phyloP scores from a whole-genome alignment of 2,329 filamentous ascomycete species.

The Orbilia blumenaviensis region DNA sequence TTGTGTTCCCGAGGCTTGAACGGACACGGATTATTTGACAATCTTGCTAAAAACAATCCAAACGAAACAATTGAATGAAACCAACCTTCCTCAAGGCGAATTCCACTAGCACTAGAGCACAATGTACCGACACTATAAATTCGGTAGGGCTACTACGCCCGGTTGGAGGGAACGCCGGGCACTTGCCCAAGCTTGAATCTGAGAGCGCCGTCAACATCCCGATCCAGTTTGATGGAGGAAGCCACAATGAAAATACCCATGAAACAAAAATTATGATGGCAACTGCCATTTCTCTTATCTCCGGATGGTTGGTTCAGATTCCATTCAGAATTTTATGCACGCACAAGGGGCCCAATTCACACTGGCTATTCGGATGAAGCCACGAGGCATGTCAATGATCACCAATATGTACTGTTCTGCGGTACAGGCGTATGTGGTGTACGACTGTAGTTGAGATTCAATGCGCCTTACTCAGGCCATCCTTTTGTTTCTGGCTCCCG shows the following conservation, averaged over 20 bases:
- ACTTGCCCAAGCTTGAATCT: not conserved
- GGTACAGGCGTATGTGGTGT: slow-evolving; percentile 16
- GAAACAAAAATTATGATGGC: slow-evolving; percentile 4
- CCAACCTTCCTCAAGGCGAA: not conserved
- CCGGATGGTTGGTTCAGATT: slow-evolving; percentile 24
- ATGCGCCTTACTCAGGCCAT: slow-evolving; percentile 17
- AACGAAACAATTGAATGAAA: not conserved
- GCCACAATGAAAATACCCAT: slow-evolving; percentile 5
- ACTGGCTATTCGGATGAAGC: slow-evolving; percentile 29
- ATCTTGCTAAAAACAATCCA: not conserved
- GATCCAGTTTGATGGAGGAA: slow-evolving; percentile 5
- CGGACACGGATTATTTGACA: not conserved
- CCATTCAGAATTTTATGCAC: slow-evolving; percentile 42
- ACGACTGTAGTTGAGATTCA: not conserved
- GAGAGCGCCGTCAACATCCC: slow-evolving; percentile 3
- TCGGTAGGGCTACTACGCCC: not conserved
- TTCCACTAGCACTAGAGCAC: not conserved
- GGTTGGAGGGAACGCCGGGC: not conserved
- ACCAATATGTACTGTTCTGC: slow-evolving; percentile 12
- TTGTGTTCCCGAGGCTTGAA: slow-evolving; percentile 14
- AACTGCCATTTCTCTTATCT: slow-evolving; percentile 38
- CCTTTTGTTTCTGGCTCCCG: not conserved
- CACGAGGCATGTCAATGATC: slow-evolving; percentile 24
- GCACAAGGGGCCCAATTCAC: slow-evolving; percentile 45
- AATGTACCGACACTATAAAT: not conserved